Percentiles rank a stretch among this genome's conserved stretches.
phyloP scores from a whole-genome alignment of 139 green algal genomes.

The Chlamydomonas asymmetrica region DNA sequence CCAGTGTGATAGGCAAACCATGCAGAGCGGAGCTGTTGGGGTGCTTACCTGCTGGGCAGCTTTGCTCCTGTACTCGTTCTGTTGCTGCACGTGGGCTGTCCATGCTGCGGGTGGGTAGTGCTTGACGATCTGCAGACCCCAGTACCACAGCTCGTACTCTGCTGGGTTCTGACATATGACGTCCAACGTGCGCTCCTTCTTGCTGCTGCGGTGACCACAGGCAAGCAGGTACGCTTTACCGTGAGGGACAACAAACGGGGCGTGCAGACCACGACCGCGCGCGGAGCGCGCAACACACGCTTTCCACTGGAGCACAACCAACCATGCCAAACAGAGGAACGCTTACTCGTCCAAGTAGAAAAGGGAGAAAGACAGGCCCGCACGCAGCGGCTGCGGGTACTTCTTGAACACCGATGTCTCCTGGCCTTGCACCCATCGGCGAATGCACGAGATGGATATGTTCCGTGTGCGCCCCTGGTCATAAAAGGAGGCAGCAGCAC shows the following conservation, averaged over 20 bases:
- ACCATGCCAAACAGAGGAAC: neutral
- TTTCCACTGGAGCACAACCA: neutral
- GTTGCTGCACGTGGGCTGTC: neutral
- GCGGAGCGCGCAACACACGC: neutral
- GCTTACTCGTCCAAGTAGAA: constrained; percentile 61
- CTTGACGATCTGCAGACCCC: constrained; percentile 27
- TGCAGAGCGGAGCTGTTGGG: no score
- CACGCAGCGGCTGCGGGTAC: constrained; percentile 46
- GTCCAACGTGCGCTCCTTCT: constrained; percentile 65
- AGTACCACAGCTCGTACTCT: constrained; percentile 68
- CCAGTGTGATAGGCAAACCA: no score
- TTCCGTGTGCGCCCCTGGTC: no score
- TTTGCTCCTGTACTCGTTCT: no score
- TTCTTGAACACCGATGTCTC: constrained; percentile 66
- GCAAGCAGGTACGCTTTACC: neutral
- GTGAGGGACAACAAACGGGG: no score
- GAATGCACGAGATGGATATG: constrained; percentile 32
- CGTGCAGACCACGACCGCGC: no score
- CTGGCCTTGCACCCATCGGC: constrained; percentile 53
- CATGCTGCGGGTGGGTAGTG: constrained; percentile 28
- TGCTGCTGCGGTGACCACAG: constrained; percentile 20
- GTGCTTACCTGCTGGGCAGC: no score
- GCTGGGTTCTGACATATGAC: constrained; percentile 53
- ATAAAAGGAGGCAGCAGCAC: no score
- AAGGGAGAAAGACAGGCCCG: constrained; percentile 66